phyloP scores from a whole-genome alignment of 2,329 filamentous ascomycete species.

The Bipolaris gigantea region DNA sequence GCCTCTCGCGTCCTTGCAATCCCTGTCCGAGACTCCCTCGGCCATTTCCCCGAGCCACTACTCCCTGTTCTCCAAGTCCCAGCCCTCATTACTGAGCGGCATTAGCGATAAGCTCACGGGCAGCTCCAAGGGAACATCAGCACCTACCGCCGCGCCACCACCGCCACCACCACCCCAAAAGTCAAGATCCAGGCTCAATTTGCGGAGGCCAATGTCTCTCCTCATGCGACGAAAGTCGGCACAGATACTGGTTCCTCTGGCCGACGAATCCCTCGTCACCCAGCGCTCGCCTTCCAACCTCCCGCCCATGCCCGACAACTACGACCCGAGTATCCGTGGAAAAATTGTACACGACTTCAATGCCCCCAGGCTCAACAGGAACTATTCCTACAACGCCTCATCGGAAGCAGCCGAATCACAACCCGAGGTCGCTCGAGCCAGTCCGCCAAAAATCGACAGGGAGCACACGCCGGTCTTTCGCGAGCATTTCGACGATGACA shows the following conservation, averaged over 20 bases:
- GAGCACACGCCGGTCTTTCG: conserved; percentile 62
- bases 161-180: conserved; percentile 28
- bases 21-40: conserved; percentile 21
- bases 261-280: conserved; percentile 56
- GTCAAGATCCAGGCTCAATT: conserved; percentile 56
- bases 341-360: conserved; percentile 68
- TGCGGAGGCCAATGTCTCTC: conserved; percentile 64
- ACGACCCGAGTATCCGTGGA: conserved; percentile 64
- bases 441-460: conserved; percentile 43
- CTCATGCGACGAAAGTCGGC: conserved; percentile 60
- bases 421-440: conserved; percentile 29
- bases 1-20: conserved; percentile 36
- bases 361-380: conserved; percentile 56
- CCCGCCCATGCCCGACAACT: conserved; percentile 60
- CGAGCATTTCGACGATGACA: conserved; percentile 62
- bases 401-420: conserved; percentile 25
- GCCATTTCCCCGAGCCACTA: conserved; percentile 34
- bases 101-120: conserved; percentile 36
- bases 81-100: conserved; percentile 38
- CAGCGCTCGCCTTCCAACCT: conserved; percentile 50
- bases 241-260: conserved; percentile 50
- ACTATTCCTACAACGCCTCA: conserved; percentile 41
- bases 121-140: conserved; percentile 24
- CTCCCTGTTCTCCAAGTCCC: conserved; percentile 35
- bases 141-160: conserved; percentile 16